Percentiles rank a stretch among this genome's conserved stretches.
phyloP scores from a whole-genome alignment of 805 yeast species.

The Saturnispora kantuleensis region DNA sequence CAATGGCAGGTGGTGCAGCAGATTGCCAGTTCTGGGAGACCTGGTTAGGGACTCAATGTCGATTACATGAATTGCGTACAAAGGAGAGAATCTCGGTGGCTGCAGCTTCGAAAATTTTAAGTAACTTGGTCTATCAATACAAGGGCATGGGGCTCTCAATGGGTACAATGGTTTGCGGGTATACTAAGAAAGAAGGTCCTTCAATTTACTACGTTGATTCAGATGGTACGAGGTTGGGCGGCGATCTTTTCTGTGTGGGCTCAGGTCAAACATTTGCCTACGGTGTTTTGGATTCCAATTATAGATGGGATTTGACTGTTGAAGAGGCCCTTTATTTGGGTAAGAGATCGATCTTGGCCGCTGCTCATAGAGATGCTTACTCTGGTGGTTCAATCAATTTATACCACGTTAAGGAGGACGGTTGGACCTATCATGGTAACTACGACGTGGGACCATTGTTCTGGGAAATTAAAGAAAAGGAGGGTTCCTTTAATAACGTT shows the following conservation, averaged over 20 bases:
- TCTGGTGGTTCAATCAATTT: constrained; percentile 95
- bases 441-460: constrained; percentile 83
- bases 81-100: constrained; percentile 93
- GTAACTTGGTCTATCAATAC: constrained; percentile 84
- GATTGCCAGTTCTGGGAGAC: constrained; percentile 99
- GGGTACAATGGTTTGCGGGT: constrained; percentile 99
- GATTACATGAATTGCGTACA: constrained; percentile 88
- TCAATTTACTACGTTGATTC: constrained; percentile 93
- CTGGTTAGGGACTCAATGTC: constrained; percentile 95
- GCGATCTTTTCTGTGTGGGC: constrained; percentile 94
- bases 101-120: constrained; percentile 89
- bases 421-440: constrained; percentile 96
- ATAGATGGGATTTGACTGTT: constrained; percentile 81
- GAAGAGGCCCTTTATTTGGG: constrained; percentile 94
- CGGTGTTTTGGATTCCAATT: constrained; percentile 91
- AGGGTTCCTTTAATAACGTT: constrained; percentile 83
- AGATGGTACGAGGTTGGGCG: constrained; percentile 91
- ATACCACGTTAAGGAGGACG: constrained; percentile 85
- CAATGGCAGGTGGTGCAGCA: constrained; percentile 99
- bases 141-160: constrained; percentile 97
- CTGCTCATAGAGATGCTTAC: constrained; percentile 96
- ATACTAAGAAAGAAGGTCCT: constrained; percentile 91
- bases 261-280: constrained; percentile 99
- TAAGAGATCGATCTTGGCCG: constrained; percentile 91
- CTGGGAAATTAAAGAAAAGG: constrained; percentile 85